These are phyloP conservation scores for Ceratobasidium sp. DNA, from an alignment of 1,284 basidiomycete genomes.

Conservation along the genomic window DNA sequence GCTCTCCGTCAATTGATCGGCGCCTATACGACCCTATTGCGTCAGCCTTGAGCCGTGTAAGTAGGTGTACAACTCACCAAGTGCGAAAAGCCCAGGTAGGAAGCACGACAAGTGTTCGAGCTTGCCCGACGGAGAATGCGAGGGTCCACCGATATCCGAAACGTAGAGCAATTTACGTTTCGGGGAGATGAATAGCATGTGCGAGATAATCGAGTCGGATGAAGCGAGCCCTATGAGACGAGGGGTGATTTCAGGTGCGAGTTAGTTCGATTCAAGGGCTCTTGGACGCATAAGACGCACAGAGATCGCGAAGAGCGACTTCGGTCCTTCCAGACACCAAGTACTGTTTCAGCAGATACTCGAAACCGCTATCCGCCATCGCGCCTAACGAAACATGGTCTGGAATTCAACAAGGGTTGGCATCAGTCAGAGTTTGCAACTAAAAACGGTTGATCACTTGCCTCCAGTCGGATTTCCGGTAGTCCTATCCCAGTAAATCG, in stretches of 20 bases:
- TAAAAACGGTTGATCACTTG: conserved; percentile 34
- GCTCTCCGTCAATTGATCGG: conserved; percentile 33
- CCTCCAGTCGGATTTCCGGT: conserved; percentile 44
- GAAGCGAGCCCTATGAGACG: conserved; percentile 28
- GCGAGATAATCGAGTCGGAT: conserved; percentile 47
- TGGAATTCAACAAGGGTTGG: conserved; percentile 46
- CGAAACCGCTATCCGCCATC: conserved; percentile 73
- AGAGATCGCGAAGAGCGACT: conserved; percentile 67
- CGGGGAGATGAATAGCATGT: conserved; percentile 73
- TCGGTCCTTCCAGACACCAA: conserved; percentile 71
- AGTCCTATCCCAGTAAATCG: conserved; percentile 47
- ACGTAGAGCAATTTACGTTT: conserved; percentile 74
- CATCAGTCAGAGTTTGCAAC: conserved; percentile 9
- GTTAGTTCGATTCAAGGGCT: conserved; percentile 8
- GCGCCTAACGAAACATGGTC: conserved; percentile 69
- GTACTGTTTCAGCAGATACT: conserved; percentile 80
- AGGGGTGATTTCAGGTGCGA: background rate
- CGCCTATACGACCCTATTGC: background rate
- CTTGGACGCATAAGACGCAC: conserved; percentile 56
- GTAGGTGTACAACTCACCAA: conserved; percentile 63
- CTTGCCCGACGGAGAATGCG: conserved; percentile 58
- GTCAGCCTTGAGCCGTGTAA: background rate
- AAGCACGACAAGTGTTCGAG: conserved; percentile 85
- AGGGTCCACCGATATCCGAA: conserved; percentile 61
- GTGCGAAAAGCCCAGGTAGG: conserved; percentile 77